Conservation (phyloP, 495 filamentous ascomycete genomes). For the Penicillium samsonianum region DNA sequence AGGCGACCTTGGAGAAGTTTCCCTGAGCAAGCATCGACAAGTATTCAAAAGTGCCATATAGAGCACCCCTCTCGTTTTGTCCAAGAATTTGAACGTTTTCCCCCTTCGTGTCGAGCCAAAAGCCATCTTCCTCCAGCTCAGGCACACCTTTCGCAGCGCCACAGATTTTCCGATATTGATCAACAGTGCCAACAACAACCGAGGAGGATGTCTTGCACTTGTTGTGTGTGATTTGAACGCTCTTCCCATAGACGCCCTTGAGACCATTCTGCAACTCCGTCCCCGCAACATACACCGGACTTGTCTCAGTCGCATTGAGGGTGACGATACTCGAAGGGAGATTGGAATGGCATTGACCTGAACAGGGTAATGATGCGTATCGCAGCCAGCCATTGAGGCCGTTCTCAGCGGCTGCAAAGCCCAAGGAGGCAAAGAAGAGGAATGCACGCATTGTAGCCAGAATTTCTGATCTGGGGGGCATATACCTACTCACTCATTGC, state of each 20-base stretch:
- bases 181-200: slow-evolving; percentile 59
- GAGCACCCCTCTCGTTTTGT: slow-evolving; percentile 65
- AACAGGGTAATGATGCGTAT: slow-evolving; percentile 56
- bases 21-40: slow-evolving; percentile 63
- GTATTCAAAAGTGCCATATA: slow-evolving; percentile 72
- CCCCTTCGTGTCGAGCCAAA: slow-evolving; percentile 54
- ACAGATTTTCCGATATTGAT: slow-evolving; percentile 47
- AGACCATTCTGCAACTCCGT: slow-evolving; percentile 62
- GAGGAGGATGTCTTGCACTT: slow-evolving; percentile 31
- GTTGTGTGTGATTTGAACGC: slow-evolving; percentile 35
- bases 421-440: slow-evolving; percentile 16
- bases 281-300: slow-evolving; percentile 59
- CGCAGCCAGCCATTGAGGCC: slow-evolving; percentile 65
- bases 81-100: slow-evolving; percentile 59
- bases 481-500: background rate
- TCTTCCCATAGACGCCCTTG: slow-evolving; percentile 51
- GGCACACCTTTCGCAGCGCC: slow-evolving; percentile 35
- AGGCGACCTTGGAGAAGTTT: slow-evolving; percentile 55
- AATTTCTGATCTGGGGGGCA: background rate
- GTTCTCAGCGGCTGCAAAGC: slow-evolving; percentile 45
- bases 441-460: slow-evolving; percentile 14
- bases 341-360: slow-evolving; percentile 32
- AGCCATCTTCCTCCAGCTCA: slow-evolving; percentile 61
- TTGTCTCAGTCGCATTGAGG: slow-evolving; percentile 52
- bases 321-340: slow-evolving; percentile 55